Evolutionary conservation across 2,329 filamentous ascomycete species (phyloP).

Genomic region (Cladobotryum mycophilum): DNA sequence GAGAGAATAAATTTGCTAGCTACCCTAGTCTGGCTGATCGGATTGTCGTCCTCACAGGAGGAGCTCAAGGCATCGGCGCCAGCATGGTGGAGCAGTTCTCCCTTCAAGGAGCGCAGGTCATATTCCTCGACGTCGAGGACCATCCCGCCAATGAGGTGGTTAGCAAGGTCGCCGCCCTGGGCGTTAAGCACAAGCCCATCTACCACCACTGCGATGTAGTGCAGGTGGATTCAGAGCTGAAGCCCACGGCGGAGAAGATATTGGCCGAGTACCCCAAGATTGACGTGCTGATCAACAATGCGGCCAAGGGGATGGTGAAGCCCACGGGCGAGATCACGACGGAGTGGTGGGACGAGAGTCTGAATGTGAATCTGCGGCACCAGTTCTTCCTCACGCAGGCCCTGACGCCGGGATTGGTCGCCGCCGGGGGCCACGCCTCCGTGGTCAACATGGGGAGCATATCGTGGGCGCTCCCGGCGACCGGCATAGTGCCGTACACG

Average conservation of each 20-base stretch:
- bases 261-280: constrained; percentile 35
- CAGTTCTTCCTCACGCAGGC: constrained; percentile 66
- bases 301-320: constrained; percentile 40
- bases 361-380: constrained; percentile 41
- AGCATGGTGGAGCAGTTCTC: constrained; percentile 38
- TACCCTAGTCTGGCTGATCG: constrained; percentile 37
- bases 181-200: constrained; percentile 22
- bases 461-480: constrained; percentile 38
- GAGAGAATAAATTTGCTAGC: constrained; percentile 21
- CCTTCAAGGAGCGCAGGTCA: constrained; percentile 36
- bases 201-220: constrained; percentile 39
- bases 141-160: constrained; percentile 20
- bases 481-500: constrained; percentile 41
- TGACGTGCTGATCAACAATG: constrained; percentile 82
- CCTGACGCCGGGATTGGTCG: constrained; percentile 52
- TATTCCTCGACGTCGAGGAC: constrained; percentile 33
- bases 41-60: constrained; percentile 39
- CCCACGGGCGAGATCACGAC: constrained; percentile 31
- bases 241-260: constrained; percentile 27
- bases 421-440: constrained; percentile 2
- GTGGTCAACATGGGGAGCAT: constrained; percentile 47
- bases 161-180: constrained; percentile 14
- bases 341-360: constrained; percentile 35
- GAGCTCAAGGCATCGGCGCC: constrained; percentile 41
- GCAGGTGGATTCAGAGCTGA: constrained; percentile 26